phyloP scores from a whole-genome alignment of 1,284 basidiomycete genomes.

The Tetrapyrgos nigripes region DNA sequence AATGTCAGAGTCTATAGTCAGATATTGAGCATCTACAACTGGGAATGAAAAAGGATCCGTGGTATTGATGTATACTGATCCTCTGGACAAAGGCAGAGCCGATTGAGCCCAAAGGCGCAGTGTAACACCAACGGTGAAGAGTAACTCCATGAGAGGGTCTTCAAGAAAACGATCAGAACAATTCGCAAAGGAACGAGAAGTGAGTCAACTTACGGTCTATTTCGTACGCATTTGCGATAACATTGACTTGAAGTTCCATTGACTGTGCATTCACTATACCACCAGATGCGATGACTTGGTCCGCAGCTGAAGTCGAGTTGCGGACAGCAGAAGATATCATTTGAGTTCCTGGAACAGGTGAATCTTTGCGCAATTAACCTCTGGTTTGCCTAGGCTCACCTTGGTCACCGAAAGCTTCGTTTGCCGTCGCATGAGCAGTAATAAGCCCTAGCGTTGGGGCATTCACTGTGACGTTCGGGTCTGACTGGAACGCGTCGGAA shows the following conservation, averaged over 20 bases:
- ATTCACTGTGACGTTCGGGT: conserved; percentile 17
- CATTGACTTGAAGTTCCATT: conserved; percentile 9
- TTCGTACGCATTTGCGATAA: conserved; percentile 19
- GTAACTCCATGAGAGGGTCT: conserved; percentile 19
- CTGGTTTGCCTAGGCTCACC: conserved; percentile 3
- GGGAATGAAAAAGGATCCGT: too few relatives aligned
- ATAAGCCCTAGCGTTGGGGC: conserved; percentile 11
- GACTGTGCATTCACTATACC: too few relatives aligned
- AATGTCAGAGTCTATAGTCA: too few relatives aligned
- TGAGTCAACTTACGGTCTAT: conserved; percentile 17
- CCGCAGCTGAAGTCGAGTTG: too few relatives aligned
- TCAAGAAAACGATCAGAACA: too few relatives aligned
- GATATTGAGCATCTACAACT: too few relatives aligned
- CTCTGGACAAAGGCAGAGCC: too few relatives aligned
- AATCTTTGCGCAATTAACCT: background rate
- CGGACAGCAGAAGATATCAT: too few relatives aligned
- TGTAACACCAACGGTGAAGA: conserved; percentile 5
- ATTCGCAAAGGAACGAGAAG: background rate
- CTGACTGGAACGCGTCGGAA: conserved; percentile 14
- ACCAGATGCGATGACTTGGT: too few relatives aligned
- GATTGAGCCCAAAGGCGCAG: conserved; percentile 16
- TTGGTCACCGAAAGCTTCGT: conserved; percentile 14
- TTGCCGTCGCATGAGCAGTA: conserved; percentile 16
- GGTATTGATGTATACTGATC: too few relatives aligned
- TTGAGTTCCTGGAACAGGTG: too few relatives aligned